A percentile compares a stretch with the other conserved stretches of the same genome.
Conservation (phyloP, 2,329 filamentous ascomycete species). For the Botrytis tulipae region DNA sequence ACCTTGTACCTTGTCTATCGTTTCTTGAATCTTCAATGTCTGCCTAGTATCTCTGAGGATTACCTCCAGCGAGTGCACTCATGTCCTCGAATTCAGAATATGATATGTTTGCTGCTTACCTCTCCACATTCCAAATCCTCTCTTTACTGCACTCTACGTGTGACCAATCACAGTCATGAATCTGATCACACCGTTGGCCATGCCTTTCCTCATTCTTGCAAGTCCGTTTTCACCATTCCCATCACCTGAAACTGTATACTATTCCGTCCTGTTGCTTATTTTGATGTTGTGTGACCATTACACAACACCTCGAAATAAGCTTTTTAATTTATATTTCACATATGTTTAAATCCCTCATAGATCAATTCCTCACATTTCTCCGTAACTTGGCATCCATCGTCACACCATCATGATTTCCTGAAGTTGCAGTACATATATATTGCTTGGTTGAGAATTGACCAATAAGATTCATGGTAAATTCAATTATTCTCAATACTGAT, state of each 20-base stretch:
- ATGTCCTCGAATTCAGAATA: neutral
- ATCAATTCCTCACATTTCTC: slow-evolving; percentile 3
- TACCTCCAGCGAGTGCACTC: neutral
- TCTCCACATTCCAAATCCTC: neutral
- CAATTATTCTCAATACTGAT: neutral
- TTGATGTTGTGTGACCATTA: neutral
- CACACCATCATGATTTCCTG: neutral
- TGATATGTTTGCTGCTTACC: neutral
- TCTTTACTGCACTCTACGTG: neutral
- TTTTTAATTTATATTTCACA: slow-evolving; percentile 6
- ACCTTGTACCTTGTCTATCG: neutral
- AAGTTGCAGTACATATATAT: neutral
- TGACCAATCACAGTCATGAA: neutral
- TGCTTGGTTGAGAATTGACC: slow-evolving; percentile 2
- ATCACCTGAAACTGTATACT: neutral
- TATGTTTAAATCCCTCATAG: slow-evolving; percentile 16
- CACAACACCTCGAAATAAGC: slow-evolving; percentile 10
- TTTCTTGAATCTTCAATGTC: neutral
- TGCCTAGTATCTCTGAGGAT: neutral
- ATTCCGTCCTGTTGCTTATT: neutral
- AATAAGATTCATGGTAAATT: neutral
- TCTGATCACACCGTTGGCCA: slow-evolving; percentile 1
- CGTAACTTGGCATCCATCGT: neutral
- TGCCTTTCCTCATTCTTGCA: neutral
- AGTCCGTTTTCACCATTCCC: neutral